Evolutionary conservation across 345 rosid species (phyloP).

Genomic region (Gossypium thurberi): DNA sequence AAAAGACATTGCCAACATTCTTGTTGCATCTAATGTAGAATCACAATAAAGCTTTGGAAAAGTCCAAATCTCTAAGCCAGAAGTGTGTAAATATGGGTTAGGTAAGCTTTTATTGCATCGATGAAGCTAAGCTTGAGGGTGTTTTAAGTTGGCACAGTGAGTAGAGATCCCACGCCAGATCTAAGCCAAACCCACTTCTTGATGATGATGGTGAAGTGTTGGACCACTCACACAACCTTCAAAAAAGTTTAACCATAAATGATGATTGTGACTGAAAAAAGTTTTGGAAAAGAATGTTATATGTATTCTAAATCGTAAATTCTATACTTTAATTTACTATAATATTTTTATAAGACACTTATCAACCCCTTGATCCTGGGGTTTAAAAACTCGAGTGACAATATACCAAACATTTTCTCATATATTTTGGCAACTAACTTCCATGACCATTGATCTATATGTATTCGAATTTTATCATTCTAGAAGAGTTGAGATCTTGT

Average conservation of each 20-base stretch:
- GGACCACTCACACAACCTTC: background rate
- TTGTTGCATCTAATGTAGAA: background rate
- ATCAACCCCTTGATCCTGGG: fast-evolving
- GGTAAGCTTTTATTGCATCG: conserved; percentile 1
- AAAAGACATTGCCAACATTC: background rate
- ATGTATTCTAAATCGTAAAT: no score
- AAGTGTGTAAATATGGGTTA: background rate
- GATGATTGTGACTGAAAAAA: background rate
- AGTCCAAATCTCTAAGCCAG: background rate
- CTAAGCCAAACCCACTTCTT: background rate
- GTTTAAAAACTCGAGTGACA: fast-evolving
- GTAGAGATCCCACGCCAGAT: background rate
- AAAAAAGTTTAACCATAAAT: background rate
- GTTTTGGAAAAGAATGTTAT: background rate
- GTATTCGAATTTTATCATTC: no score
- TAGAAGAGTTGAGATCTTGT: no score
- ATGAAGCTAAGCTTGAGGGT: background rate
- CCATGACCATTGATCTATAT: no score
- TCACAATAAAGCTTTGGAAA: background rate
- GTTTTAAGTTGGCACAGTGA: background rate
- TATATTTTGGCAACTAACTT: no score
- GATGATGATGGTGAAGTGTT: background rate
- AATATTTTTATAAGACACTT: no score
- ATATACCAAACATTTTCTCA: no score
- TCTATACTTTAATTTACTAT: no score